Evolutionary conservation across 2,329 filamentous ascomycete genomes (phyloP).

Genomic region (Aureobasidium sp.): DNA sequence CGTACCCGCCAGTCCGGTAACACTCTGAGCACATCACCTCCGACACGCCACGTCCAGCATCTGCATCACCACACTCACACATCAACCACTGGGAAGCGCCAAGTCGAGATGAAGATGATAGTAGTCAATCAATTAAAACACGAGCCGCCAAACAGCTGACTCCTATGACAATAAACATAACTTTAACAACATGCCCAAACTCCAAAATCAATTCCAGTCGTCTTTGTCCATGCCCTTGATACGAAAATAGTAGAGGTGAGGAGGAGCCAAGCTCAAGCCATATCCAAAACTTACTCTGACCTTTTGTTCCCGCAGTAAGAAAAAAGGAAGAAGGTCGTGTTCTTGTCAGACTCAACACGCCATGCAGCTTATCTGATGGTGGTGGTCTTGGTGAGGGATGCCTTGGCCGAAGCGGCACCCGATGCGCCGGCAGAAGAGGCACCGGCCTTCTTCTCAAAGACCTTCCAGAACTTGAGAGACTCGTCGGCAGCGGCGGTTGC

Average conservation of each 20-base stretch:
- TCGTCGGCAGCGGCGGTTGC: conserved; percentile 94
- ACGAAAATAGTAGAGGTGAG: neutral
- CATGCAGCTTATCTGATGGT: conserved; percentile 40
- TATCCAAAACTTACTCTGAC: conserved; percentile 5
- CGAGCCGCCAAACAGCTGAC: neutral
- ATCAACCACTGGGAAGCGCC: neutral
- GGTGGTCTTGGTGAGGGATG: conserved; percentile 87
- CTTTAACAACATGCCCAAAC: neutral
- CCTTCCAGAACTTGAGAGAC: conserved; percentile 99
- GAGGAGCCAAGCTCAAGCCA: neutral
- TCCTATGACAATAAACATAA: neutral
- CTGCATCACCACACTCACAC: neutral
- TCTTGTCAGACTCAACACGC: neutral
- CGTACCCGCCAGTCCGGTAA: neutral
- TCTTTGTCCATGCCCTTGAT: neutral
- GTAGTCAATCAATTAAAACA: conserved; percentile 1
- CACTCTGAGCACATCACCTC: neutral
- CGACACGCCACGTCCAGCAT: too few relatives aligned
- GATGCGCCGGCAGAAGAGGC: conserved; percentile 55
- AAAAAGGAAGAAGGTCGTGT: neutral
- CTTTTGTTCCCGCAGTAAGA: neutral
- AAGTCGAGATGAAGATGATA: neutral
- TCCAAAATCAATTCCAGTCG: neutral
- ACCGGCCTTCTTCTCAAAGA: conserved; percentile 97
- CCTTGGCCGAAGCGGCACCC: conserved; percentile 63